A percentile compares a stretch with the other conserved stretches of the same genome.
Evolutionary conservation across 768 basidiomycete genomes (phyloP).

Genomic region (Arthromyces matolae): DNA sequence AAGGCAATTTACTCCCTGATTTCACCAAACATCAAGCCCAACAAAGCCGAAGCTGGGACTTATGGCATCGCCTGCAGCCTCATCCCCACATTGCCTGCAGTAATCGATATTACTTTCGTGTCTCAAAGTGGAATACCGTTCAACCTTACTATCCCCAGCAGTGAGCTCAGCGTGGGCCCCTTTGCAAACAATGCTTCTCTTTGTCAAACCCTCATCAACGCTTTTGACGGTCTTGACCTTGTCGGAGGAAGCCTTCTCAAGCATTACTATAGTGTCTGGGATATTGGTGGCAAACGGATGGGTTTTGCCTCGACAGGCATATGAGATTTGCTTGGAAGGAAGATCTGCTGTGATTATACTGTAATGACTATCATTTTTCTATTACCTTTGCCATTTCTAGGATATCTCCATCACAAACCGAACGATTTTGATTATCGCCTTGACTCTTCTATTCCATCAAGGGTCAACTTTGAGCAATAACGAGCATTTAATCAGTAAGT

Average conservation of each 20-base stretch:
- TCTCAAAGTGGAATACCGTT: constrained; percentile 45
- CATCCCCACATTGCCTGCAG: constrained; percentile 44
- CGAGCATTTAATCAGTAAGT: no score
- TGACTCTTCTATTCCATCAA: no score
- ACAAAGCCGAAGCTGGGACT: constrained; percentile 47
- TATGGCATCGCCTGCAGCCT: constrained; percentile 51
- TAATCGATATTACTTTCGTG: constrained; percentile 52
- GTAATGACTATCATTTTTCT: background rate
- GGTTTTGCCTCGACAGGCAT: constrained; percentile 45
- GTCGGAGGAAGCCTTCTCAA: constrained; percentile 56
- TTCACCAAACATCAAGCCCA: constrained; percentile 53
- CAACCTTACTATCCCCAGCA: constrained; percentile 55
- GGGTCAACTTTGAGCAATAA: no score
- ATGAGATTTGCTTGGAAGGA: background rate
- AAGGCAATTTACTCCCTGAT: constrained; percentile 57
- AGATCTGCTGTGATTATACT: background rate
- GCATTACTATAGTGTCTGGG: constrained; percentile 60
- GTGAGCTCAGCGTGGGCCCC: constrained; percentile 54
- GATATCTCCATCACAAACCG: no score
- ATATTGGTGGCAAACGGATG: constrained; percentile 44
- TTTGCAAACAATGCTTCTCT: constrained; percentile 45
- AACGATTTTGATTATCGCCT: no score
- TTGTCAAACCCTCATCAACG: constrained; percentile 59
- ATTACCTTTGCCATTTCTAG: no score
- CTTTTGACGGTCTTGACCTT: constrained; percentile 48